Base-by-base conservation (phyloP, 441 rosid species). In the Cnidoscolus chayamansa region DNA sequence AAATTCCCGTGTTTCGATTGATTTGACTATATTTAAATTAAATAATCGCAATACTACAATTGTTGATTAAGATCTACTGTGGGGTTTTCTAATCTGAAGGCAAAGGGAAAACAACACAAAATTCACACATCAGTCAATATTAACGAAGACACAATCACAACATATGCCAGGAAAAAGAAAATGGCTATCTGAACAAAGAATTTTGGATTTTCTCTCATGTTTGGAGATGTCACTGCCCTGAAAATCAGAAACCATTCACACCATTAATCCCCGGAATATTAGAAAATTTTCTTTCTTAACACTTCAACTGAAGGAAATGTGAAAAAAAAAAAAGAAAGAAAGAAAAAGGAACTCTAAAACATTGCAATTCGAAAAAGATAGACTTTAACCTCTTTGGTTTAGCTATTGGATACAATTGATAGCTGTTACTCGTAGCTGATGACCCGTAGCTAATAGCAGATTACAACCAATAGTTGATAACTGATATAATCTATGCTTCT, bases 161-260 rank as follows among this genome's bases (percentile, higher is more conserved):
- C 96, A 76, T 91, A 95, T 0, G 97, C 99, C 74, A 95, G 87
- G 74, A 93, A 93, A 81, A 93, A 75, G 87, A 93, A 95, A 70
- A 93, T 76, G 67, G 93, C 98, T 76, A 93, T 87, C 76, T 96
- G 99, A 72, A 91, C 78, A 62, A 91, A 82, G 74, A 93, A 84
- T 83, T 90, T 91, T n/a, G 97, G 99, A 80, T 93, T 96, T 83
- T 93, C 99, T 80, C 98, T 89, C 97, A 96, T 88, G 90, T 93
- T 93, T 50, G 99, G 99, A 31, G 98, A 93, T 55, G 99, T 87
- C 68, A 95, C 99, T 37, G 97, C 88, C 90, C 98, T 95, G 89
- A 69, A 75, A 69, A 32, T 66, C 74, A 16, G 30, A 75, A 73
- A 65, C n/a, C 70, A 47, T 48, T 62, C 63, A 72, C 10, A 61